Evolutionary conservation across 2,329 filamentous ascomycete genomes (phyloP).

Genomic region (Pseudogymnoascus sp.): DNA sequence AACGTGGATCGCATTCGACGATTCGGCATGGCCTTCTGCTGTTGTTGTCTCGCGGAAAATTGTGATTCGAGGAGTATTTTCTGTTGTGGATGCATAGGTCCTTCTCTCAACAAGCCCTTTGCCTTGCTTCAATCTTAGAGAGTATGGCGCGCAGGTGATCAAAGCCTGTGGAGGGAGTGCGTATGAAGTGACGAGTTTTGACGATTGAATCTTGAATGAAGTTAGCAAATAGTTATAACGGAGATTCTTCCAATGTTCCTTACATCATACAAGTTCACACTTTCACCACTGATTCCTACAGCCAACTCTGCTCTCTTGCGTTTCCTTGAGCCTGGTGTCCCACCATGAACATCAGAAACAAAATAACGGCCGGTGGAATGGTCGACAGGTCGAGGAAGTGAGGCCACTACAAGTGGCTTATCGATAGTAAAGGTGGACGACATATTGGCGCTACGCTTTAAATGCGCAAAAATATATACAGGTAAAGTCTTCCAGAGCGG

Average conservation of each 20-base stretch:
- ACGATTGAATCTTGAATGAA: conserved; percentile 44
- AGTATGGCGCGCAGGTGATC: conserved; percentile 54
- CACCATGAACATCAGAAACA: conserved; percentile 53
- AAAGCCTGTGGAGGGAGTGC: conserved; percentile 56
- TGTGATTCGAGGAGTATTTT: conserved; percentile 42
- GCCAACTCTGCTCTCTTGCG: conserved; percentile 55
- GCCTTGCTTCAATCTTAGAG: conserved; percentile 37
- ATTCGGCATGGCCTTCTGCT: conserved; percentile 42
- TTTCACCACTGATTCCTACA: conserved; percentile 57
- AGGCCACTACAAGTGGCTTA: conserved; percentile 53
- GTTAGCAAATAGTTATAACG: conserved; percentile 13
- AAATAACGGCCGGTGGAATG: conserved; percentile 42
- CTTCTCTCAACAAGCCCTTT: conserved; percentile 45
- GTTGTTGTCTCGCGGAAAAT: conserved; percentile 51
- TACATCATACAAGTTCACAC: conserved; percentile 58
- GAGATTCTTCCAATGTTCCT: conserved; percentile 20
- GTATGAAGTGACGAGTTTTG: conserved; percentile 56
- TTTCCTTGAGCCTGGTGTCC: conserved; percentile 48
- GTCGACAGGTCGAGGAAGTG: conserved; percentile 50
- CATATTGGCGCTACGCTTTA: conserved; percentile 20
- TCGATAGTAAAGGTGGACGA: conserved; percentile 49
- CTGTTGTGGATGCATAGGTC: conserved; percentile 50
- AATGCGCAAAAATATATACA: conserved; percentile 8
- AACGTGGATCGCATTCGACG: conserved; percentile 39
- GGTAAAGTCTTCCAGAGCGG: conserved; percentile 7